These are phyloP conservation scores for Prinsepia uniflora DNA, from an alignment of 306 rosid genomes.

Conservation along the genomic window DNA sequence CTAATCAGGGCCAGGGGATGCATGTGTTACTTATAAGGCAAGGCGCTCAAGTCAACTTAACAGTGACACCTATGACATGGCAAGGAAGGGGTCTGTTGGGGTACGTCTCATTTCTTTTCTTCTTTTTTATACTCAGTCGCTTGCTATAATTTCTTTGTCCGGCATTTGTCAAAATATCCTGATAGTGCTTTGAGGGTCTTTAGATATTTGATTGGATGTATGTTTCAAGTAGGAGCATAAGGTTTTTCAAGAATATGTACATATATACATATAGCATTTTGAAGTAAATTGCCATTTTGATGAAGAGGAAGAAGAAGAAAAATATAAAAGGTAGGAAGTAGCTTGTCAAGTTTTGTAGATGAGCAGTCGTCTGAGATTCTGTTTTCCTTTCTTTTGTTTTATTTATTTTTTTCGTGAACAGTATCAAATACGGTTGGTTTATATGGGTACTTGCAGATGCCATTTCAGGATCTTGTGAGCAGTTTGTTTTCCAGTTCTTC, in stretches of 20 bases:
- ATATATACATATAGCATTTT: not conserved
- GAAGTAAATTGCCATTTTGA: not conserved
- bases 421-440: constrained; percentile 14
- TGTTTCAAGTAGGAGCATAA: not conserved
- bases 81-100: constrained; percentile 93
- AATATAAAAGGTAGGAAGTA: not conserved
- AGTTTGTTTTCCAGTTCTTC: constrained; percentile 17
- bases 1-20: constrained; percentile 46
- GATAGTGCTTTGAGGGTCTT: not conserved
- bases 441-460: constrained; percentile 63
- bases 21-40: constrained; percentile 67
- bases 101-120: constrained; percentile 36
- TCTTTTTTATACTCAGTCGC: not conserved
- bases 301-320: not conserved
- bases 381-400: not conserved
- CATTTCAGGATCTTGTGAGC: constrained; percentile 70
- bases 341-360: constrained; percentile 13
- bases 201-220: not conserved
- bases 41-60: constrained; percentile 59
- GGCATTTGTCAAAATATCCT: not conserved
- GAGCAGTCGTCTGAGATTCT: not conserved
- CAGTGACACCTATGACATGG: constrained; percentile 85
- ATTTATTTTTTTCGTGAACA: not conserved
- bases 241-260: not conserved
- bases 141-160: not conserved